Percentiles rank a stretch among this genome's conserved stretches.
Conservation (phyloP, 306 rosid species). For the Parietaria judaica region DNA sequence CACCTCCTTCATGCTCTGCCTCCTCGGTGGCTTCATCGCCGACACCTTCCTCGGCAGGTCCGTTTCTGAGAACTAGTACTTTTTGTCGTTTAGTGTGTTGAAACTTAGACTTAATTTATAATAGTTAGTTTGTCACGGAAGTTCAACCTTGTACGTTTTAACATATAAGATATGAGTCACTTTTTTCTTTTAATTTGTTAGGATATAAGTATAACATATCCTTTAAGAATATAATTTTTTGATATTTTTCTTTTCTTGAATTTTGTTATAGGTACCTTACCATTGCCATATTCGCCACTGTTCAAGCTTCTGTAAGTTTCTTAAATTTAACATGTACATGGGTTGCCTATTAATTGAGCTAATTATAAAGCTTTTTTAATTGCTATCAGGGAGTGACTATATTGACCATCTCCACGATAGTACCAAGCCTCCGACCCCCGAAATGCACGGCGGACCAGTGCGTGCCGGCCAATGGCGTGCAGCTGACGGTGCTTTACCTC, state of each 20-base stretch:
- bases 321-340: not conserved
- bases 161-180: too few relatives aligned
- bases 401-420: constrained; percentile 64
- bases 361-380: not conserved
- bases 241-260: too few relatives aligned
- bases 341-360: not conserved
- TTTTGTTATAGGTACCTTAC: constrained; percentile 51
- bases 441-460: constrained; percentile 39
- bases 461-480: constrained; percentile 38
- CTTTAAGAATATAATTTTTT: not conserved
- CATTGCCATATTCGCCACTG: constrained; percentile 67
- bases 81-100: not conserved
- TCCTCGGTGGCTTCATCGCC: constrained; percentile 82
- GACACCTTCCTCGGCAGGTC: constrained; percentile 82
- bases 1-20: constrained; percentile 88
- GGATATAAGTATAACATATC: too few relatives aligned
- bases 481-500: constrained; percentile 41
- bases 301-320: constrained; percentile 80
- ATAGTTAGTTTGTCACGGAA: not conserved
- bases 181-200: not conserved
- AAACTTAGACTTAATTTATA: not conserved
- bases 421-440: constrained; percentile 74
- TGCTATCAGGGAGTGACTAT: constrained; percentile 62
- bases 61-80: not conserved
- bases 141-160: not conserved